A percentile compares a stretch with the other conserved stretches of the same genome.
These are phyloP conservation scores for Conoideocrella luteorostrata DNA, from an alignment of 2,329 filamentous ascomycete genomes.

Conservation along the genomic window DNA sequence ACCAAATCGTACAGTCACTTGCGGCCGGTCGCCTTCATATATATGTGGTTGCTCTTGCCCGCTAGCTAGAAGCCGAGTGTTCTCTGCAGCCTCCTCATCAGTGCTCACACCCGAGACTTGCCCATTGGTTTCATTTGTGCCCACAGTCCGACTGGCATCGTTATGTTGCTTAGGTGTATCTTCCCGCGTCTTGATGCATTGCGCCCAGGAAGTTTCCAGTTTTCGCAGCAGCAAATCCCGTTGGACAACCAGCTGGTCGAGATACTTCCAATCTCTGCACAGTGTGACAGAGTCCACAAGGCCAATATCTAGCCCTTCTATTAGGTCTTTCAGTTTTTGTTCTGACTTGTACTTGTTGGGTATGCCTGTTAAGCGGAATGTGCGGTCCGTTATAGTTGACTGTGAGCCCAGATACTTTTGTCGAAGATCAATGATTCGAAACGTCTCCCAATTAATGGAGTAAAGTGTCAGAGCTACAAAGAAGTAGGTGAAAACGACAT, in stretches of 20 bases:
- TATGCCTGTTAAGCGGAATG: conserved; percentile 85
- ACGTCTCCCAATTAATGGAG: conserved; percentile 75
- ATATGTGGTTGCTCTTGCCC: conserved; percentile 24
- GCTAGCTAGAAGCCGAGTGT: conserved; percentile 52
- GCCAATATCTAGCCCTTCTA: conserved; percentile 84
- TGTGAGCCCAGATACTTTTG: conserved; percentile 91
- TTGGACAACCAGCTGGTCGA: conserved; percentile 68
- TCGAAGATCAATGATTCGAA: conserved; percentile 74
- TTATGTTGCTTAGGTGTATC: conserved; percentile 10
- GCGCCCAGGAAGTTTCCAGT: conserved; percentile 79
- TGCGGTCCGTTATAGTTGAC: conserved; percentile 91
- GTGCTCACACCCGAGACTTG: conserved; percentile 22
- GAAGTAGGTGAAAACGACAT: conserved; percentile 89
- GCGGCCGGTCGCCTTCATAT: conserved; percentile 51
- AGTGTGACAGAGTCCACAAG: conserved; percentile 82
- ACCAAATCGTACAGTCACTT: conserved; percentile 71
- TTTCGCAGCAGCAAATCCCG: conserved; percentile 60
- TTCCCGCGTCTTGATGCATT: conserved; percentile 39
- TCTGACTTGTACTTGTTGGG: conserved; percentile 74
- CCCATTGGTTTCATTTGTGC: conserved; percentile 14
- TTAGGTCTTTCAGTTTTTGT: conserved; percentile 73
- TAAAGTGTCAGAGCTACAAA: conserved; percentile 80
- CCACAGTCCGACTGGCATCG: conserved; percentile 8
- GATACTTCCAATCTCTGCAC: conserved; percentile 76
- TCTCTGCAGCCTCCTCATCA: conserved; percentile 46